Base-by-base conservation (phyloP, 139 green algal species). In the Pseudopediastrum boryanum region DNA sequence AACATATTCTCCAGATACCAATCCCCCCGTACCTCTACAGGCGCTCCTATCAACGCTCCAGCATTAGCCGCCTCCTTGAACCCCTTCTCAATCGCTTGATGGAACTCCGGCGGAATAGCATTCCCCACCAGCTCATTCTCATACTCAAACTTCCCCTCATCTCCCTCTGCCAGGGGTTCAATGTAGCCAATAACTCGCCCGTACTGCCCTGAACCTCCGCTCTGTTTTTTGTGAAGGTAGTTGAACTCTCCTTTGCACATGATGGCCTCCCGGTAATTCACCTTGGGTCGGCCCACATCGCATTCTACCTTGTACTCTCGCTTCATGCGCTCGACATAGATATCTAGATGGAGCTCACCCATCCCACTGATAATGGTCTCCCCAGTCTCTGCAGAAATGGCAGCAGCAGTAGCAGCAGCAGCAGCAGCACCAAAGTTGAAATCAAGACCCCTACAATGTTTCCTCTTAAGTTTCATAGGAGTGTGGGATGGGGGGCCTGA, bases 201-300 rank as follows among this genome's bases (percentile, higher is more conserved):
- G 85, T 92, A 97, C 85, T 97, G 93, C 27, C 93, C 93, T 38
- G 79, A 71, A 4, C 89, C 94, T 51, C 96, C 96, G 54, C 78
- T 93, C 89, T 99, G 97, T 86, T 99, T 99, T 87, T 98, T 99
- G 89, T 99, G 97, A 50, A 97, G 80, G 87, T 99, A 99, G 88
- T 98, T 95, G 89, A 98, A 99, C 27, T 94, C 83, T 13, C 92
- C 90, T 3, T 84, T 71, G 43, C 78, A 36, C 9, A 88, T 95
- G 82, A 99, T 94, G 33, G 95, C 88, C 81, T 99, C 96, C 0
- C 96, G 85, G 92, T 96, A 99, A 87, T 98, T 98, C 6, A 99
- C 97, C 84, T 91, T 93, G 81, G 96, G 96, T 54, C 75, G 62
- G 13, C 75, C 75, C 29, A 81, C 75, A 27, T 81, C 74, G 48